Conservation (phyloP, 352 stramenopile species). For the Peronospora tabacina region DNA sequence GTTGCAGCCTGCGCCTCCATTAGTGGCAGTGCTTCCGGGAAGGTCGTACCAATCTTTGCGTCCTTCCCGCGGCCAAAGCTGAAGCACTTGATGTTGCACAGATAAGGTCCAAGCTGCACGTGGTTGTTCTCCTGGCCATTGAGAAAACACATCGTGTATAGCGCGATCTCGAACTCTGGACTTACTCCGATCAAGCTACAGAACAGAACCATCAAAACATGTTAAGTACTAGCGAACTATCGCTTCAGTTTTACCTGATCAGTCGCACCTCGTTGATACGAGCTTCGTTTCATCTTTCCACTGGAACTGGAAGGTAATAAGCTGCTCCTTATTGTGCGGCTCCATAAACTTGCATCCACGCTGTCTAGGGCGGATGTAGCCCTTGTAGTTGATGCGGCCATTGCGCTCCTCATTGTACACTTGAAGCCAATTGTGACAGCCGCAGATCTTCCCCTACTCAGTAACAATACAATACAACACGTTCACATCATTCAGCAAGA, state of each 20-base stretch:
- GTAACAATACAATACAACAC: neutral
- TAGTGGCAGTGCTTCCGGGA: constrained; percentile 65
- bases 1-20: constrained; percentile 62
- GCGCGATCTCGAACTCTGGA: constrained; percentile 93
- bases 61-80: constrained; percentile 64
- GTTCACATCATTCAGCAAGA: neutral
- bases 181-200: constrained; percentile 88
- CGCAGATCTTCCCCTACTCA: constrained; percentile 74
- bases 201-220: neutral
- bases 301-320: constrained; percentile 92
- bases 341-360: constrained; percentile 58
- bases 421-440: constrained; percentile 97
- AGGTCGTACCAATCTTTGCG: constrained; percentile 76
- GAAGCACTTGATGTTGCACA: constrained; percentile 88
- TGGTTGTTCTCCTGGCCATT: constrained; percentile 85
- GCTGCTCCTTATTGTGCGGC: constrained; percentile 83
- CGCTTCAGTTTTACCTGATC: neutral
- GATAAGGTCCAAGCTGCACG: constrained; percentile 79
- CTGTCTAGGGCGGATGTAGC: constrained; percentile 88
- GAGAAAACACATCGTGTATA: constrained; percentile 95
- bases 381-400: constrained; percentile 89
- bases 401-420: constrained; percentile 93
- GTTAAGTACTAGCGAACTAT: neutral
- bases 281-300: constrained; percentile 87
- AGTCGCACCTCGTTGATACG: constrained; percentile 80